Percentiles rank a stretch among this genome's conserved stretches.
phyloP scores from a whole-genome alignment of 1,284 basidiomycete genomes.

The Austroboletus olivaceoglutinosus region DNA sequence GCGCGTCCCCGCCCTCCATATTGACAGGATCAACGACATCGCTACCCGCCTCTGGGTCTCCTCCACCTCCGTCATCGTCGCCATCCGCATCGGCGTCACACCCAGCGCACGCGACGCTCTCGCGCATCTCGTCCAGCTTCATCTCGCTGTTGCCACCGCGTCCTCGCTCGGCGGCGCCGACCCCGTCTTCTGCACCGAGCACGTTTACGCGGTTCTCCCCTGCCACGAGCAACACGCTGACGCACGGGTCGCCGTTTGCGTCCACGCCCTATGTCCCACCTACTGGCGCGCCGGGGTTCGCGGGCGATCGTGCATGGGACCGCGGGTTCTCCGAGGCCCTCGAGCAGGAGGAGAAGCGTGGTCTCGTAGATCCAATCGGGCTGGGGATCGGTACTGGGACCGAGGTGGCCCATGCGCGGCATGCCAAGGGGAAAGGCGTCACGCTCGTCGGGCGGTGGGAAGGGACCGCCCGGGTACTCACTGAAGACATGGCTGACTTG shows the following conservation, averaged over 20 bases:
- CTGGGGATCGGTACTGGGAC: slow-evolving; percentile 16
- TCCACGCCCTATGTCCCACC: slow-evolving; percentile 60
- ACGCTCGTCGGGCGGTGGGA: slow-evolving; percentile 52
- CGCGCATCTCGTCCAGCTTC: slow-evolving; percentile 29
- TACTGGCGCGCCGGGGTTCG: slow-evolving; percentile 77
- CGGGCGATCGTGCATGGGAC: slow-evolving; percentile 59
- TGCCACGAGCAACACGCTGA: slow-evolving; percentile 24
- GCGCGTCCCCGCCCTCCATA: slow-evolving; percentile 22
- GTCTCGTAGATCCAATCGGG: slow-evolving; percentile 18
- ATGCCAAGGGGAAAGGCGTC: slow-evolving; percentile 34
- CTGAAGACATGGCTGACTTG: slow-evolving; percentile 52
- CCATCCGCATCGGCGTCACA: background rate
- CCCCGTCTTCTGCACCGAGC: slow-evolving; percentile 3
- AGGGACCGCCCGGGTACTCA: slow-evolving; percentile 57
- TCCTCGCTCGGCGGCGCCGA: slow-evolving; percentile 5
- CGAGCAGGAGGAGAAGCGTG: slow-evolving; percentile 29
- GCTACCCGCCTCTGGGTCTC: slow-evolving; percentile 5
- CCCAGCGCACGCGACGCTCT: slow-evolving; percentile 25
- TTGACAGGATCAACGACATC: slow-evolving; percentile 12
- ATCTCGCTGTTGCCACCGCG: slow-evolving; percentile 29
- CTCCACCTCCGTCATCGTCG: background rate
- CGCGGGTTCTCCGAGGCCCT: slow-evolving; percentile 46
- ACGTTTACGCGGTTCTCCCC: slow-evolving; percentile 2
- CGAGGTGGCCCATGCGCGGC: slow-evolving; percentile 7
- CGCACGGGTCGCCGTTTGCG: slow-evolving; percentile 57